Base-by-base conservation (phyloP, 495 filamentous ascomycete genomes). In the Amphirosellinia nigrospora region DNA sequence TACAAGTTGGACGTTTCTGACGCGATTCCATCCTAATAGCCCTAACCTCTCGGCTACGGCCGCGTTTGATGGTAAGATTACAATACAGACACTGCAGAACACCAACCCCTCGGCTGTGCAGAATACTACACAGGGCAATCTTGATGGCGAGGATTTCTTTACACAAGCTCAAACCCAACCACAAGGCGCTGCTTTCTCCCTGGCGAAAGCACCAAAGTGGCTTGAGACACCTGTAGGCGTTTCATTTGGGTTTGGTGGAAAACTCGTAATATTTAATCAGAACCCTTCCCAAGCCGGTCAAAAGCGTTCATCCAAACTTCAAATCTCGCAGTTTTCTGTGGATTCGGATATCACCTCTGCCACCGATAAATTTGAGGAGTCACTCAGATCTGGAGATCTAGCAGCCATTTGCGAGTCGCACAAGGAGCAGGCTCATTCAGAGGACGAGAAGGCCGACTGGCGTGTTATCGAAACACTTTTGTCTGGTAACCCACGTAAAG, bases 1-100 rank as follows among this genome's bases (percentile, higher is more conserved):
- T 66, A 97, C 95, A 45, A 98, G 98, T 79, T 98, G 96, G 96
- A 97, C 94, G 2, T 99, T 98, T 85, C 89, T 94, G 79, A 97
- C 96, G 7, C 88, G 90, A 72, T 99, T 95, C 88, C 94, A 97
- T 79, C 96, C 96, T 23, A 88, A 92, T 73, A 96, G 98, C 79
- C 96, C 96, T 7, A 91, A 88, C 73, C 86, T 98, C 68, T 90
- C 95, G 32, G 96, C 96, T 7, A 98, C 95, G 11, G 96, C 96
- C 21, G 97, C 95, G 3, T 98, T 98, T 72, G 96, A 98, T 76
- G 96, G 96, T 52, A 96, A 93, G 79, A 96, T 99, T 71, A 89
- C 90, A 19, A 85, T 99, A 28, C 94, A 97, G 73, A 94, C 95
- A 11, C 86, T 97, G 45, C 96, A 99, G 76, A 97, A 94, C 76